Evolutionary conservation across 139 green algal genomes (phyloP), one percentile per base, ranked within the genome.

Genomic region (Chlamydomonas sphaeroides): DNA sequence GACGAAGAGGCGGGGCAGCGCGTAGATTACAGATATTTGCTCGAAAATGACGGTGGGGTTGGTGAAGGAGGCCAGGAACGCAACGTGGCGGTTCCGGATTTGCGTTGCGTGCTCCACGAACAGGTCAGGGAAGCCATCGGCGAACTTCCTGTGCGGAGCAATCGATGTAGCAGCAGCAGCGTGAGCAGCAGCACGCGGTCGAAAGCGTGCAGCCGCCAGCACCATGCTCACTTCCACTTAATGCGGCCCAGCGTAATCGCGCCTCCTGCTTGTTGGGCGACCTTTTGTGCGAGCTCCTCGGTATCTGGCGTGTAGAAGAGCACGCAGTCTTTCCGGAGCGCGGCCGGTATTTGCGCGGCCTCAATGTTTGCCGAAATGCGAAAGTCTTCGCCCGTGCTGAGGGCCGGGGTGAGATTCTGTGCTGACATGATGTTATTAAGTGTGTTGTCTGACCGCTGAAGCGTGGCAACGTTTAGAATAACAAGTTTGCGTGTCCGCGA

Each of bases 91-190:
- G 88, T 98, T 98, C 38, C 97, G 89, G 65, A 99, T 97, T 35
- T 84, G 63, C 11, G 94, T 93, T 1, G 97, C 97, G 70, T 98
- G 91, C 65, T 98, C 93, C 26, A 99, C 93, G 86, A 98, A 98
- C n/a, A 99, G 88, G 86, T 99, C 97, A n/a, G 97, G 97, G 74
- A 99, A 99, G 45, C 97, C 97, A 75, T 99, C 97, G 10, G 93
- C 88, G 81, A 99, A 99, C 21, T 86, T 89, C 88, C 92, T 95
- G 92, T 65, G 28, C 10, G n/a, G n/a, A n/a, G n/a, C n/a, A n/a
- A n/a, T n/a, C n/a, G n/a, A n/a, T n/a, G n/a, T n/a, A 62, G 38
- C 23, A 3, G 32, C 21, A 14, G 33, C 11, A 35, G 23, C 17
- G 35, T 18, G 36, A 70, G 62, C 26, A n/a, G 45, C 30, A 20